Evolutionary conservation across 2,329 filamentous ascomycete genomes (phyloP), one percentile per base, ranked within the genome.

Genomic region (Myriosclerotinia duriaeana): DNA sequence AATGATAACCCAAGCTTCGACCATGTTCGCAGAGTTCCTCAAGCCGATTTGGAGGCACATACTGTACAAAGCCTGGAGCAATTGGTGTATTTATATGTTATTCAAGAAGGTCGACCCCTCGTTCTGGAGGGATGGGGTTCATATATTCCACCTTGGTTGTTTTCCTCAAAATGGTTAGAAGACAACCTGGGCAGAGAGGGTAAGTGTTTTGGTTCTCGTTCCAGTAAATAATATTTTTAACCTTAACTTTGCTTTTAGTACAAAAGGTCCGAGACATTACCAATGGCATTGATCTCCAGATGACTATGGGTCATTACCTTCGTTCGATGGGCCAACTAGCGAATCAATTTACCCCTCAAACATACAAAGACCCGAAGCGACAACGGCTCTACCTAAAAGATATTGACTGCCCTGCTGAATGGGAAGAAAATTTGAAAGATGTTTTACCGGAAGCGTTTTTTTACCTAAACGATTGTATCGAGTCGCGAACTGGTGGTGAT

Each of bases 351-450:
- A 89, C 83, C 11, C 81, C 86, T 0, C 84, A 83, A 56, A 94
- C 91, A 70, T 97, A 90, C 76, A 88, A 88, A 68, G 90, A 96
- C 70, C 87, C 91, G 69, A 85, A 87, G 48, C 84, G 91, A 30
- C 95, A 99, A 76, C 87, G 95, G 15, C 86, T 98, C 1, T 99
- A 99, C 76, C 80, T 98, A 34, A 99, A 99, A 75, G 95, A 99
- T 75, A 97, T 99, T 67, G 95, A 99, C 77, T 97, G 93, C 72
- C 95, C 95, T 0, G 80, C 84, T 1, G 88, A 94, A 67, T 99
- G 95, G 95, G 87, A 89, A 62, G 85, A 94, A 38, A 88, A 91
- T 67, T 80, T 99, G 22, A 87, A 87, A 71, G 88, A 90, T 60
- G 81, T 92, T 40, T 89, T 98, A 6, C 93, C 94, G 0, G 85